Evolutionary conservation across 257 asterid genomes (phyloP), one percentile per base, ranked within the genome.

Genomic region (Fraxinus americana): DNA sequence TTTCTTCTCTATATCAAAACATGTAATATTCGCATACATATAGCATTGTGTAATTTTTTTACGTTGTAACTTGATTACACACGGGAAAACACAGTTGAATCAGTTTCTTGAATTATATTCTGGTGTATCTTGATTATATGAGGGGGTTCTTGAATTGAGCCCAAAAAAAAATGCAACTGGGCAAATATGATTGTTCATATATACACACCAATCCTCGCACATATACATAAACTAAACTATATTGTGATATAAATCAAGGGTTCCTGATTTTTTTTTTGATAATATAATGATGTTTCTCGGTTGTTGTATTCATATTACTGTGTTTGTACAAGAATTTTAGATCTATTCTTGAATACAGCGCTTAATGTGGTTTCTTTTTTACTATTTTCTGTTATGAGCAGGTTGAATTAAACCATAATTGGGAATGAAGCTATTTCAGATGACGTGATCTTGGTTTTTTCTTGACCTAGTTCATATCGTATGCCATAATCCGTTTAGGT

Each of bases 301-400:
- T n/a, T 61, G 29, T 61, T 23, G 1, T 61, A n/a, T 7, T 61
- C 9, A 9, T 61, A 2, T n/a, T 13, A 38, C 67, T 54, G 5
- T 73, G 34, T 77, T 57, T 78, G 78, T 57, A 39, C 73, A 61
- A 71, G 84, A 80, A 35, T 77, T 16, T 73, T 83, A 77, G 90
- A 86, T 86, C 90, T 82, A 38, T 79, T 74, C 77, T 79, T 73
- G 80, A 77, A 72, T 48, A 67, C 75, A 70, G 75, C 19, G 70
- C 78, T 82, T 79, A 78, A 78, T 79, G 80, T 75, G 83, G 72
- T 63, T 70, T 61, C 11, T 73, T 35, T 65, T 70, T 27, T 8
- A 65, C 34, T 32, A 19, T 72, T 68, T 10, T 50, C 39, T 27
- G 65, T 75, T 68, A 21, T 32, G 16, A 80, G 82, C 85, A 87